phyloP scores from a whole-genome alignment of 2,329 filamentous ascomycete species.

The Akanthomyces dipterigenus region DNA sequence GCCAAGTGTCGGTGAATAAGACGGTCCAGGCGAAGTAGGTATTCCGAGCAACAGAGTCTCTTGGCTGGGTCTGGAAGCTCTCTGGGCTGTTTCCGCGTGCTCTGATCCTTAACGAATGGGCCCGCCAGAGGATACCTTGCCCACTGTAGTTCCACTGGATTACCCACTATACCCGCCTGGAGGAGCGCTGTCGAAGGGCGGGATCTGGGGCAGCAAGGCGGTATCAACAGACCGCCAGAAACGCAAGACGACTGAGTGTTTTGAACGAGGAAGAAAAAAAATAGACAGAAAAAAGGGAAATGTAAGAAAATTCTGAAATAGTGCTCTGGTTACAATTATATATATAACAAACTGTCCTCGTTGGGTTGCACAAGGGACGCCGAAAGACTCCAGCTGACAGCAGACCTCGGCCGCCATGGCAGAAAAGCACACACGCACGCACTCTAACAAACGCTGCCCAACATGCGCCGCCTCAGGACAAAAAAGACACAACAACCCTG shows the following conservation, averaged over 20 bases:
- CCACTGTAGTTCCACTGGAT: not conserved
- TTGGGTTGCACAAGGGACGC: not conserved
- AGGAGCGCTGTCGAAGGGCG: not conserved
- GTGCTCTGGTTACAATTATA: not conserved
- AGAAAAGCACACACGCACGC: not conserved
- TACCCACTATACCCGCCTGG: conserved; percentile 3
- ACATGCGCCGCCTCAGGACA: not conserved
- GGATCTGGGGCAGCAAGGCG: not conserved
- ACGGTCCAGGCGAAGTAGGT: not conserved
- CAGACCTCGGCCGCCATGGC: conserved; percentile 16
- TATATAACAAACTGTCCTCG: not conserved
- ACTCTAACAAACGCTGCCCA: not conserved
- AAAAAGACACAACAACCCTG: not conserved
- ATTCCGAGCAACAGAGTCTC: not conserved
- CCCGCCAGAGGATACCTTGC: not conserved
- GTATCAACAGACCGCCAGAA: conserved; percentile 6
- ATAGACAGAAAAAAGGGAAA: not conserved
- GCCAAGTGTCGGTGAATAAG: conserved; percentile 9
- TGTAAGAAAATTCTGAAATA: not conserved
- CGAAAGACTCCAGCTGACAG: not conserved
- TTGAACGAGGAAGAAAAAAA: not conserved
- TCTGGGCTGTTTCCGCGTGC: not conserved
- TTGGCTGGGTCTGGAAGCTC: not conserved
- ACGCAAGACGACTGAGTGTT: not conserved
- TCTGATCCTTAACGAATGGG: not conserved